These are phyloP conservation scores for Prunus davidiana DNA, from an alignment of 306 rosid genomes.

Conservation along the genomic window DNA sequence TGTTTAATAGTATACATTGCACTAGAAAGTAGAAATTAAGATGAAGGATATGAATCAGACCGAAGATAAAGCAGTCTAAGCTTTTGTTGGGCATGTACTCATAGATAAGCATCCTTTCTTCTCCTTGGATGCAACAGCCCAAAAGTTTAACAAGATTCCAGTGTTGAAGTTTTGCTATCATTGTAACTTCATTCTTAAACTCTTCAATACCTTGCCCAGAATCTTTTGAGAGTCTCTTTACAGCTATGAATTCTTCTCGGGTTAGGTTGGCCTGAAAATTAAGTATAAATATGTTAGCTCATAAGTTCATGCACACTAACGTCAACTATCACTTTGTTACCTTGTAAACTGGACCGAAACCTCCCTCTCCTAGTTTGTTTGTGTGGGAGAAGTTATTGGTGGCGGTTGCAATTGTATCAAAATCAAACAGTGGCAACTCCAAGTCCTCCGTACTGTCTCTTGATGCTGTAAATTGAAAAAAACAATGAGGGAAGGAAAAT, in stretches of 20 bases:
- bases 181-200: conserved; percentile 29
- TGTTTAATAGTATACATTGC: background rate
- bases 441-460: conserved; percentile 20
- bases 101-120: conserved; percentile 6
- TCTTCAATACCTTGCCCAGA: conserved; percentile 32
- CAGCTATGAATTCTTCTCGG: conserved; percentile 22
- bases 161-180: conserved; percentile 29
- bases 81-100: too few relatives aligned
- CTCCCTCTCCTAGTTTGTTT: conserved; percentile 54
- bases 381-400: conserved; percentile 35
- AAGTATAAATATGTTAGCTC: background rate
- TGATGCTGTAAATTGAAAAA: background rate
- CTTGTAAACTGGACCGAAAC: conserved; percentile 62
- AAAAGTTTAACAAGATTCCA: conserved; percentile 23
- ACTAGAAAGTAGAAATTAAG: background rate
- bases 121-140: conserved; percentile 20
- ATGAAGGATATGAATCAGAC: background rate
- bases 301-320: background rate
- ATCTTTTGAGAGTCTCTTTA: conserved; percentile 26
- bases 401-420: conserved; percentile 37
- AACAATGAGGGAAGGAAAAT: too few relatives aligned
- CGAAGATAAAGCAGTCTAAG: conserved; percentile 11
- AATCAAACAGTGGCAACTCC: conserved; percentile 48
- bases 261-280: conserved; percentile 6
- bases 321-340: conserved; percentile 5